phyloP scores from a whole-genome alignment of 305 asterid genomes.

The Solanum hybrid region DNA sequence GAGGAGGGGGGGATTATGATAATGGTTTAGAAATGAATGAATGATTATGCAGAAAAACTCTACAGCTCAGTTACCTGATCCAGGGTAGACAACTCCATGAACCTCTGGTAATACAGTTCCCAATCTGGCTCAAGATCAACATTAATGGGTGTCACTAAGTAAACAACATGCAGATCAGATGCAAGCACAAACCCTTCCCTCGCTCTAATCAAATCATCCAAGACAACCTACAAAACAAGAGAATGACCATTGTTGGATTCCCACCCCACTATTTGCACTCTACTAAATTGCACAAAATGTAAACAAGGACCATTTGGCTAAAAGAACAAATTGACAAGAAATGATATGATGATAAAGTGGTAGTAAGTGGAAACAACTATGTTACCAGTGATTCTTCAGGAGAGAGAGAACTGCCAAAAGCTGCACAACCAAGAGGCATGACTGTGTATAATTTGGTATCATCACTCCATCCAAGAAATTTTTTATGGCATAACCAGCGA shows the following conservation, averaged over 20 bases:
- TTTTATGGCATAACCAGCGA: constrained; percentile 89
- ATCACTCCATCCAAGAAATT: constrained; percentile 90
- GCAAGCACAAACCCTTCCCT: constrained; percentile 98
- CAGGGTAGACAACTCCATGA: constrained; percentile 77
- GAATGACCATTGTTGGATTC: constrained; percentile 2
- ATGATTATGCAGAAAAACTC: not conserved
- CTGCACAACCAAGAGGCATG: constrained; percentile 97
- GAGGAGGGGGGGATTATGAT: too few species aligned
- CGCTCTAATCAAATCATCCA: constrained; percentile 93
- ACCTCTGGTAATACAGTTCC: constrained; percentile 91
- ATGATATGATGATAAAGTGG: not conserved
- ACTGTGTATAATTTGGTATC: constrained; percentile 81
- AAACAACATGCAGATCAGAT: constrained; percentile 95
- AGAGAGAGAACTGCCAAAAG: constrained; percentile 95
- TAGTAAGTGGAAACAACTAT: constrained; percentile 3
- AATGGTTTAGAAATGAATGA: not conserved
- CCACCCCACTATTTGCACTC: not conserved
- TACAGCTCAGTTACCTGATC: constrained; percentile 59
- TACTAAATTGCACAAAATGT: constrained; percentile 10
- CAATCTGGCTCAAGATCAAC: constrained; percentile 98
- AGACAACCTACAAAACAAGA: constrained; percentile 61
- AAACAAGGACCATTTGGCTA: not conserved
- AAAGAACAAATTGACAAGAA: not conserved
- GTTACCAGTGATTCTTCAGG: constrained; percentile 98
- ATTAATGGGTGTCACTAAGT: constrained; percentile 93